Evolutionary conservation across 768 basidiomycete species (phyloP), one percentile per base, ranked within the genome.

Genomic region (Hericium rajendrae): DNA sequence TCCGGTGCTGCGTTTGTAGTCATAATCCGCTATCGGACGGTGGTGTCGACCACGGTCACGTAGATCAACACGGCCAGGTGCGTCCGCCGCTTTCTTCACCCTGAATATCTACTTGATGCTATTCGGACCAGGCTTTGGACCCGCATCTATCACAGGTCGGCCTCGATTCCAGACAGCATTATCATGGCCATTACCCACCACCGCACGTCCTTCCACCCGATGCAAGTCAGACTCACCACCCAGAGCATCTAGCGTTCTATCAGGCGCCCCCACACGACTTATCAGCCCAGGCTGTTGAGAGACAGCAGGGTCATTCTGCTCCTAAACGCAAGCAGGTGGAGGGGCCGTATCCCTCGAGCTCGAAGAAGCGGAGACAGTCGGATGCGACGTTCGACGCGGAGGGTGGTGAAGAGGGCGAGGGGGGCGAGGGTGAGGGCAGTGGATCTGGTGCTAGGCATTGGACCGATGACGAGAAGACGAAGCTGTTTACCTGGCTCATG

Each of bases 391-490:
- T 55, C 46, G 59, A 62, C 11, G 6, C 49, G 20, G 60, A 57
- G n/a, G 64, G 60, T 38, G 58, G 57, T 55, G 57, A 56, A 26
- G 65, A 64, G 32, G 57, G 60, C 57, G 62, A 66, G 18, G 59
- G 62, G 2, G 62, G 60, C 1, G 60, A 58, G 20, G 58, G 56
- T 15, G 64, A 64, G 16, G 67, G 62, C 9, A 60, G 57, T 11
- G 56, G 55, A 20, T 65, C 67, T n/a, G 88, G 88, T 24, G 84
- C 88, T 1, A 89, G 89, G 62, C 88, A 91, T 63, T 91, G 88
- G 88, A 86, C 86, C 0, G 88, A 89, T 67, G 86, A 88, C 9
- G 88, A 91, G 66, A 91, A 90, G 71, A 78, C 85, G 13, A 82
- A 79, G 60, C 73, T 91, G 49, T 91, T 91, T 69, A 79, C 72